Base-by-base conservation (phyloP, 495 filamentous ascomycete genomes). In the Hypoxylon rickii region DNA sequence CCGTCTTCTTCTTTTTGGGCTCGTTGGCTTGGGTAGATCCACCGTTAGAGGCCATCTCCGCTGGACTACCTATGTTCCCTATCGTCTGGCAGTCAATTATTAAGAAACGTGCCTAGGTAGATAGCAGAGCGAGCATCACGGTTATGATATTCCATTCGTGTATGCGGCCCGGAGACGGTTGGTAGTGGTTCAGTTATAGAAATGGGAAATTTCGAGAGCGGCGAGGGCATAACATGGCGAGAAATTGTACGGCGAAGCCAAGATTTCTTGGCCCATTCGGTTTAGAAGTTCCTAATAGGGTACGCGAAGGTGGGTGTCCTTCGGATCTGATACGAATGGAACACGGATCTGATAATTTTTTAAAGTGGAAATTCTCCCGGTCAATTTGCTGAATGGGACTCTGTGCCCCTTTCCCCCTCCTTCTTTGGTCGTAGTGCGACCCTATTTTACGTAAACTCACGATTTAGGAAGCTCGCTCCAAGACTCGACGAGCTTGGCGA, bases 331-430 rank as follows among this genome's bases (percentile, higher is more conserved):
- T 52, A 52, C 41, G 40, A 44, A 13, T 33, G 26, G 5, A 19
- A 38, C 24, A 36, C 49, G 49, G 49, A 56, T 56, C 53, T 49
- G 53, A 56, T 56, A 56, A 56, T 37, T 8, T 13, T 44, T 21
- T 34, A 55, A 43, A 37, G 38, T 24, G 53, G 53, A 43, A 37
- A 47, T n/a, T 17, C 39, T 34, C 10, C 22, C 24, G 16, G 37
- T 12, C 16, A 12, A 41, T 40, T 48, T 48, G 44, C 31, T 48
- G 5, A 48, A 48, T 37, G 32, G 11, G 44, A 48, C 19, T n/a
- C n/a, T n/a, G n/a, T n/a, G n/a, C n/a, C n/a, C n/a, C n/a, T n/a
- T n/a, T n/a, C n/a, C 21, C 19, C 18, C 46, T 6, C 12, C 34
- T 32, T 7, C 17, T 40, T 32, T 33, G 24, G 24, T 34, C 26